Percentiles rank a stretch among this genome's conserved stretches.
Evolutionary conservation across 345 rosid species (phyloP).

Genomic region (Nasturtium officinale): DNA sequence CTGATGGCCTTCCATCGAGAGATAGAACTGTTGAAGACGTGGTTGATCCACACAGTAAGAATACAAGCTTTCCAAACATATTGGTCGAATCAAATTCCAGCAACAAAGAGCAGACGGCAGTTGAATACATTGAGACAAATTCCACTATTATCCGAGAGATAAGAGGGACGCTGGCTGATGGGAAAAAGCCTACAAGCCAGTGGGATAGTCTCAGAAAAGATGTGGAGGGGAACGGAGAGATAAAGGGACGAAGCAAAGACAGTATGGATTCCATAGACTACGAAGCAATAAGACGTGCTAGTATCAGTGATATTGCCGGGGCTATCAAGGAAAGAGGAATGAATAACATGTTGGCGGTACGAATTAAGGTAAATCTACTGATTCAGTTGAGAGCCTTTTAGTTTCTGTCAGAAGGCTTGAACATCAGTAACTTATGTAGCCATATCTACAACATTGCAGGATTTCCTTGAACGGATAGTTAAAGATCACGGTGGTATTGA

Average conservation of each 20-base stretch:
- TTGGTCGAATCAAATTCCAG: constrained; percentile 43
- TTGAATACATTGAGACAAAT: constrained; percentile 42
- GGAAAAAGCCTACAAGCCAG: constrained; percentile 54
- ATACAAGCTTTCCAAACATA: constrained; percentile 37
- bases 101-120: constrained; percentile 40
- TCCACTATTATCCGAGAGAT: constrained; percentile 48
- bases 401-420: constrained; percentile 20
- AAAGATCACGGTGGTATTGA: constrained; percentile 72
- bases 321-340: constrained; percentile 84
- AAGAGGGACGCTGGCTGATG: constrained; percentile 49
- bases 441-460: constrained; percentile 57
- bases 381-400: not conserved
- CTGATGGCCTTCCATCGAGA: constrained; percentile 37
- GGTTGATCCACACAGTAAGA: constrained; percentile 36
- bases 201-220: constrained; percentile 81
- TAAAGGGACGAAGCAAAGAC: constrained; percentile 56
- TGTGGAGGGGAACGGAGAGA: constrained; percentile 46
- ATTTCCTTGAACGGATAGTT: constrained; percentile 68
- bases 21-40: constrained; percentile 43
- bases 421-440: constrained; percentile 2
- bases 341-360: constrained; percentile 85
- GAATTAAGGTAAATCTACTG: constrained; percentile 67
- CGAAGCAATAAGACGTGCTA: constrained; percentile 72
- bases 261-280: constrained; percentile 80
- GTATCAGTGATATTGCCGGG: constrained; percentile 54